Conservation (phyloP, 441 rosid species). For the Kokia cookei region DNA sequence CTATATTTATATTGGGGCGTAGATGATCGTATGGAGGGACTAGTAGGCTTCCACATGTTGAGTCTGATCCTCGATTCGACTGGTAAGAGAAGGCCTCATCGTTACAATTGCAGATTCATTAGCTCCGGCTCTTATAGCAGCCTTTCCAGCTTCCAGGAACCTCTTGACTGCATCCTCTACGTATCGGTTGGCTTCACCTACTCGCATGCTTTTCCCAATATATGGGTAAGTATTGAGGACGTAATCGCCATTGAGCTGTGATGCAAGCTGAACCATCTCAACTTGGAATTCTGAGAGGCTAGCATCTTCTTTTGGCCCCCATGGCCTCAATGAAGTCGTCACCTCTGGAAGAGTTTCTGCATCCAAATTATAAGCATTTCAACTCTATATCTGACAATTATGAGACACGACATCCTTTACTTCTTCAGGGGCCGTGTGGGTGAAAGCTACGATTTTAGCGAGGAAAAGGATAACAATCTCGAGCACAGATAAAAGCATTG, state of each 20-base stretch:
- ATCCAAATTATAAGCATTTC: neutral
- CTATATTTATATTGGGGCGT: slow-evolving; percentile 5
- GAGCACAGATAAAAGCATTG: neutral
- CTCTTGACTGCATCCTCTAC: slow-evolving; percentile 83
- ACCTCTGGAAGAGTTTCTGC: slow-evolving; percentile 78
- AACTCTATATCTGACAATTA: neutral
- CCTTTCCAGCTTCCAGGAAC: slow-evolving; percentile 84
- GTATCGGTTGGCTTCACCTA: slow-evolving; percentile 69
- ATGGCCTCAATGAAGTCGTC: slow-evolving; percentile 44
- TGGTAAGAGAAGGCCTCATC: slow-evolving; percentile 90
- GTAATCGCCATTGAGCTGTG: slow-evolving; percentile 86
- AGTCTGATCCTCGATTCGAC: slow-evolving; percentile 30
- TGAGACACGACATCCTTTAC: neutral
- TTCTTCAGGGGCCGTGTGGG: neutral
- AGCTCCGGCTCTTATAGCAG: slow-evolving; percentile 89
- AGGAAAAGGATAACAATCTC: neutral
- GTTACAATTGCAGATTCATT: slow-evolving; percentile 77
- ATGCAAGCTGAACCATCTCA: slow-evolving; percentile 88
- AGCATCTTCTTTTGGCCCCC: slow-evolving; percentile 69
- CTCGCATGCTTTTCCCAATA: slow-evolving; percentile 80
- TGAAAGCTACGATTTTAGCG: neutral
- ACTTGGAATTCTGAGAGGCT: slow-evolving; percentile 83
- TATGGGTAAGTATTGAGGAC: slow-evolving; percentile 71
- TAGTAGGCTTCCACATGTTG: slow-evolving; percentile 24
- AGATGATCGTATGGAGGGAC: neutral